Evolutionary conservation across 2,329 filamentous ascomycete species (phyloP).

Genomic region (Allantophomopsis cytisporea): DNA sequence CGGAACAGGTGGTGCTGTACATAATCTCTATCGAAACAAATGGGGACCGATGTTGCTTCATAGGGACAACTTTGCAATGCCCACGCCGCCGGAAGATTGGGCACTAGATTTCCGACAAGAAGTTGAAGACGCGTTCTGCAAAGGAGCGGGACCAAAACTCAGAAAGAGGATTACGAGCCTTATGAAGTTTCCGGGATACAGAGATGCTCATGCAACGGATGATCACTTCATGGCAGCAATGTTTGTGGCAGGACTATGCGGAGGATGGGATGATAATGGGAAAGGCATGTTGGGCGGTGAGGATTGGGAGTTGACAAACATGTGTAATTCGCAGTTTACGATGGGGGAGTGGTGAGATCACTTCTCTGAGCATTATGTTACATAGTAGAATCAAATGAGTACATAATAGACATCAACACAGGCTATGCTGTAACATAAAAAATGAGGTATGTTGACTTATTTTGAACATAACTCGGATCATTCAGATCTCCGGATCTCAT

Average conservation of each 20-base stretch:
- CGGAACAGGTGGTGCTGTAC: slow-evolving; percentile 47
- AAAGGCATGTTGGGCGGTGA: slow-evolving; percentile 36
- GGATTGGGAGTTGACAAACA: slow-evolving; percentile 53
- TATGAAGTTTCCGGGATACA: slow-evolving; percentile 54
- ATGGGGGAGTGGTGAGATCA: slow-evolving; percentile 23
- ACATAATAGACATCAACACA: no score
- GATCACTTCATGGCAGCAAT: slow-evolving; percentile 56
- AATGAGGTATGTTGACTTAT: no score
- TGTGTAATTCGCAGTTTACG: slow-evolving; percentile 48
- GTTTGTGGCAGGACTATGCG: slow-evolving; percentile 45
- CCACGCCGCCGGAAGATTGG: slow-evolving; percentile 41
- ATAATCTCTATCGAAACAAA: slow-evolving; percentile 55
- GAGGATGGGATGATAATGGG: slow-evolving; percentile 31
- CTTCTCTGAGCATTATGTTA: no score
- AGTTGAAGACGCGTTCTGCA: slow-evolving; percentile 43
- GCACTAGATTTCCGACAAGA: slow-evolving; percentile 53
- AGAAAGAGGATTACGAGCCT: slow-evolving; percentile 41
- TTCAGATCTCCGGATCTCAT: no score
- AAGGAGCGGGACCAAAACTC: slow-evolving; percentile 38
- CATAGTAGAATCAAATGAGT: no score
- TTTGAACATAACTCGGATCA: no score
- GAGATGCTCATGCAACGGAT: slow-evolving; percentile 56
- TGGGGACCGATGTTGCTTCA: slow-evolving; percentile 47
- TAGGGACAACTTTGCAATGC: slow-evolving; percentile 45
- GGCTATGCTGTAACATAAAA: no score